Conservation (phyloP, 352 stramenopile genomes). For the Globisporangium echinulatum region DNA sequence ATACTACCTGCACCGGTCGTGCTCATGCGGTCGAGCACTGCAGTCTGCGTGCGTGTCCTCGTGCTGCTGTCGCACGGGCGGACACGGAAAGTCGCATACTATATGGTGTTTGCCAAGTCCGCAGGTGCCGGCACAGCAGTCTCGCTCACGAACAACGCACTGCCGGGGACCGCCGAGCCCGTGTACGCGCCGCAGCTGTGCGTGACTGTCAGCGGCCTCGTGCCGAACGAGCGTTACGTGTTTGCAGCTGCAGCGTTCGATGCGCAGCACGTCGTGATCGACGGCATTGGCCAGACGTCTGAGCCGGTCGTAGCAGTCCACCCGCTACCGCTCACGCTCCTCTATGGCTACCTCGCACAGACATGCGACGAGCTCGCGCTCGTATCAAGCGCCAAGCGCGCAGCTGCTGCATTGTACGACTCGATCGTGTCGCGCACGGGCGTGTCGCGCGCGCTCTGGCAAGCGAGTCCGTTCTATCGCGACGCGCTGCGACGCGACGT, state of each 20-base stretch:
- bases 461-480: conserved; percentile 53
- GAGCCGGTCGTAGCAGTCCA: conserved; percentile 58
- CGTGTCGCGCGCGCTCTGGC: conserved; percentile 31
- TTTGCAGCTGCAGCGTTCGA: conserved; percentile 83
- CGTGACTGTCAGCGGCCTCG: conserved; percentile 44
- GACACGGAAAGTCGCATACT: conserved; percentile 41
- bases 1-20: conserved; percentile 40
- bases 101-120: conserved; percentile 77
- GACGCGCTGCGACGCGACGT: conserved; percentile 39
- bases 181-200: conserved; percentile 21
- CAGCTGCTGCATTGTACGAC: conserved; percentile 45
- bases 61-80: conserved; percentile 17
- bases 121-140: conserved; percentile 66
- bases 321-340: conserved; percentile 49
- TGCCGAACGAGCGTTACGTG: conserved; percentile 73
- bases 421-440: conserved; percentile 28
- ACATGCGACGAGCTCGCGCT: conserved; percentile 31
- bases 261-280: conserved; percentile 44
- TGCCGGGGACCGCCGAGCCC: conserved; percentile 49
- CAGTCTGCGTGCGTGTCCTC: conserved; percentile 44
- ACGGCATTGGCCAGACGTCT: conserved; percentile 60
- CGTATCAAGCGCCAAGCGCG: conserved; percentile 20
- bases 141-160: conserved; percentile 64
- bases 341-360: conserved; percentile 70
- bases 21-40: conserved; percentile 39